Evolutionary conservation across 2,329 filamentous ascomycete genomes (phyloP), one percentile per base, ranked within the genome.

Genomic region (Diaporthe velutina): DNA sequence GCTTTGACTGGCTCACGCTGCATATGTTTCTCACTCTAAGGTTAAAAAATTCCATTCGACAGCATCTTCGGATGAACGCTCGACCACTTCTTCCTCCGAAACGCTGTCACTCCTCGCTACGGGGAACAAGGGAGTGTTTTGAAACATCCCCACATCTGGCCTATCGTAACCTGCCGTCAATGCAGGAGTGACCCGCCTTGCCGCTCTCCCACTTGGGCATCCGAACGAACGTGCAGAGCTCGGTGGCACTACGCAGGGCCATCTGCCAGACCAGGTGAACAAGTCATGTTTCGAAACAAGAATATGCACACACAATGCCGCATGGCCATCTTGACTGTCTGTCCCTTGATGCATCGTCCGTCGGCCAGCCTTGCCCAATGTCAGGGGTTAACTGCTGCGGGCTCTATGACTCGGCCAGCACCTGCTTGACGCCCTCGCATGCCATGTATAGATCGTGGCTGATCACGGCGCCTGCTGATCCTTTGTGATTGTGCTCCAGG

Each of bases 221-320:
- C 61, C 45, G 61, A 67, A 67, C 45, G 61, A 67, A 67, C 61
- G 9, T 48, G 45, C 61, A 5, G 33, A 52, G 13, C 4, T 25
- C 48, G 52, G 15, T 19, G 52, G 28, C 52, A 19, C 28, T 55
- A 8, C 61, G 17, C 28, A 45, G 13, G 13, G 17, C 22, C 68
- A 33, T n/a, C 42, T 52, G 19, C 40, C 28, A 35, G 33, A 57
- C 52, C 68, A 38, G 40, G 28, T 48, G 40, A 33, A 38, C 38
- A 45, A 71, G 57, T 45, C 64, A 67, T 64, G 70, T 64, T 54
- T 72, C 70, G 70, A 72, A 72, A 72, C 70, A 13, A 30, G 40
- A 50, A 28, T 33, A 52, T 38, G 19, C 30, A 38, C 42, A 19
- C 4, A 22, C 17, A 22, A 61, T 54, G n/a, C 57, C 33, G 12